Conservation (phyloP, 768 basidiomycete species). For the Boletus vermiculosoides region DNA sequence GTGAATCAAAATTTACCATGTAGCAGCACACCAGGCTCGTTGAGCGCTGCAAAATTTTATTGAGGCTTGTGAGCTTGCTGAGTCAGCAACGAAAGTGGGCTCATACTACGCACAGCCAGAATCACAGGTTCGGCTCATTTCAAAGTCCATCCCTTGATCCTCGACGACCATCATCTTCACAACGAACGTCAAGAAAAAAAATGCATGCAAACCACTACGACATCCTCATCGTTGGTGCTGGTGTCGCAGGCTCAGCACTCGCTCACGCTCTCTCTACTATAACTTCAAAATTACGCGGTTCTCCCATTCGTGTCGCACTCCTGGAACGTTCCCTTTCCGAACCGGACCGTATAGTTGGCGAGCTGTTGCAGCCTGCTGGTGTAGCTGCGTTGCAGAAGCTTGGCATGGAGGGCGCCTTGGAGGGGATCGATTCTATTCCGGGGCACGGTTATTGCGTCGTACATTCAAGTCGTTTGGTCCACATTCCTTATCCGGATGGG, state of each 20-base stretch:
- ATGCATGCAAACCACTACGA: slow-evolving; percentile 49
- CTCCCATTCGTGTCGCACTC: slow-evolving; percentile 73
- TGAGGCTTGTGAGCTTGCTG: slow-evolving; percentile 2
- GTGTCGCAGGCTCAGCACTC: slow-evolving; percentile 84
- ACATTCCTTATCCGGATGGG: slow-evolving; percentile 81
- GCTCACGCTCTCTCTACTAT: slow-evolving; percentile 78
- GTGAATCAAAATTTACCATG: too few relatives aligned
- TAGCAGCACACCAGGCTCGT: too few relatives aligned
- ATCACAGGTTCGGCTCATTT: not conserved
- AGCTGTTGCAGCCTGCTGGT: slow-evolving; percentile 93
- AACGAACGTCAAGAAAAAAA: not conserved
- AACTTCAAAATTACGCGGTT: slow-evolving; percentile 38
- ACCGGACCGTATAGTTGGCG: slow-evolving; percentile 97
- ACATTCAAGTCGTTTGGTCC: slow-evolving; percentile 59
- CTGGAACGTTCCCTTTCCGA: slow-evolving; percentile 90
- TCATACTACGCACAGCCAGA: not conserved
- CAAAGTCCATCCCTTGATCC: not conserved
- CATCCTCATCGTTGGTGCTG: slow-evolving; percentile 88
- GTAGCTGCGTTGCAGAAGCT: slow-evolving; percentile 70
- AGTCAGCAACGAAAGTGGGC: slow-evolving; percentile 12
- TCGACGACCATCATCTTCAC: not conserved
- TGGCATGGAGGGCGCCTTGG: slow-evolving; percentile 73
- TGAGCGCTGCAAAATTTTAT: not conserved
- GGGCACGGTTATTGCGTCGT: slow-evolving; percentile 86
- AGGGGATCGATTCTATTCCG: slow-evolving; percentile 85